Evolutionary conservation across 371 early-diverging fungal genomes (phyloP), one percentile per base, ranked within the genome.

Genomic region (Cladochytrium tenue): DNA sequence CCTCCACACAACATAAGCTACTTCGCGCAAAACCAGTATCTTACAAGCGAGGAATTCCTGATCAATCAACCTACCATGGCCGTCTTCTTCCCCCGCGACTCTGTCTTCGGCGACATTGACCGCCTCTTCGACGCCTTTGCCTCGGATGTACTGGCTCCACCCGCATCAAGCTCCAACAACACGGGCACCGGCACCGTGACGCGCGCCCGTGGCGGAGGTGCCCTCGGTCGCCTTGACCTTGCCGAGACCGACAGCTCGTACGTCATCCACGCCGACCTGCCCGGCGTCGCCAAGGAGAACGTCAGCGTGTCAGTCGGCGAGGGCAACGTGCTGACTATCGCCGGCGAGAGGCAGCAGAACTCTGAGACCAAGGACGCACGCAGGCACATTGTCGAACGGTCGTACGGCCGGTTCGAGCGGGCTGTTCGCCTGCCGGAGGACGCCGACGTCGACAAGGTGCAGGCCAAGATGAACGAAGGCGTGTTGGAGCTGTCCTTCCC

Each of bases 221-320:
- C n/a, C n/a, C n/a, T n/a, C 59, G 59, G 34, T 17, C 59, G 61
- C 17, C 53, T 76, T 53, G 76, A 76, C 67, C 26, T 76, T 23
- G 56, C 60, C 55, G 73, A 73, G 51, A 67, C 53, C 58, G 71
- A 70, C 32, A 64, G 70, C 32, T 27, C 36, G 7, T 77, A 73
- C 66, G 43, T 59, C 25, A 62, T 77, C 60, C 51, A 63, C 55
- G 77, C 73, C 27, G 77, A 77, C 55, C 56, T 74, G 20, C 77
- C 77, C 15, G 77, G 77, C n/a, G 60, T 74, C 62, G 56, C 53
- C 17, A 74, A 78, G 69, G 64, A 69, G 34, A 56, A 69, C 31
- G 32, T 69, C 27, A 30, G 52, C 17, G 35, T 69, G n/a, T n/a
- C 53, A 1, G 33, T 27, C 23, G 61, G 71, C 66, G 62, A 73